A percentile compares a stretch with the other conserved stretches of the same genome.
Evolutionary conservation across 371 early-diverging fungal genomes (phyloP).

Genomic region (Lichtheimia ornata): DNA sequence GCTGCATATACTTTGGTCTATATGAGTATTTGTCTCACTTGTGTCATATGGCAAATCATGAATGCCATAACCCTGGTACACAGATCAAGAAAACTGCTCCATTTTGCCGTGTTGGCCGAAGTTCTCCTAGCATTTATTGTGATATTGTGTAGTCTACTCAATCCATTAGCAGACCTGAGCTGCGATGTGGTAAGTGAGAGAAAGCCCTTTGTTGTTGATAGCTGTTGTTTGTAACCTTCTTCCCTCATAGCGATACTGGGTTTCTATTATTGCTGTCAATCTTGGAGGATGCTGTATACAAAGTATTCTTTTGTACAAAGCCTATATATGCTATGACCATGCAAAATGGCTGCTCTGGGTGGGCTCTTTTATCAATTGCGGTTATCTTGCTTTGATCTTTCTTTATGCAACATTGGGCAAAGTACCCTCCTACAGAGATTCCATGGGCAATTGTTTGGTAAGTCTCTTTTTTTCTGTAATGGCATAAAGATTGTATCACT

Average conservation of each 20-base stretch:
- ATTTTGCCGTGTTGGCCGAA: conserved; percentile 34
- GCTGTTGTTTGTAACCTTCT: neutral
- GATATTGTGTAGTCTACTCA: conserved; percentile 36
- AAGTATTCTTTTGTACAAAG: conserved; percentile 46
- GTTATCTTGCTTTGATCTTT: conserved; percentile 41
- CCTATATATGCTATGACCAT: conserved; percentile 44
- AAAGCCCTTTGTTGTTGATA: neutral
- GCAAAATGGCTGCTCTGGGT: conserved; percentile 32
- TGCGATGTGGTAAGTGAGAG: conserved; percentile 29
- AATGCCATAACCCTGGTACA: conserved; percentile 22
- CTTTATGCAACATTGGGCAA: conserved; percentile 33
- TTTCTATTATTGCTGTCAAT: conserved; percentile 44
- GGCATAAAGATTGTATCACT: neutral
- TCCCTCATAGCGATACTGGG: conserved; percentile 40
- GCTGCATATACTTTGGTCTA: conserved; percentile 33
- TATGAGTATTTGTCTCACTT: conserved; percentile 39
- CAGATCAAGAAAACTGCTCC: conserved; percentile 30
- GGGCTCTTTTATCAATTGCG: conserved; percentile 37
- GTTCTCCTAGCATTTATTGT: conserved; percentile 29
- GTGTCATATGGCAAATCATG: conserved; percentile 39
- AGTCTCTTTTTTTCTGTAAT: conserved; percentile 4
- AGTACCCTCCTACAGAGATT: conserved; percentile 33
- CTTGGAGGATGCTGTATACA: conserved; percentile 46
- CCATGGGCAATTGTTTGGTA: conserved; percentile 44
- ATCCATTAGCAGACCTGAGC: conserved; percentile 27